Percentiles rank a stretch among this genome's conserved stretches.
These are phyloP conservation scores for Lentinus tigrinus DNA, from an alignment of 768 basidiomycete species.

Conservation along the genomic window DNA sequence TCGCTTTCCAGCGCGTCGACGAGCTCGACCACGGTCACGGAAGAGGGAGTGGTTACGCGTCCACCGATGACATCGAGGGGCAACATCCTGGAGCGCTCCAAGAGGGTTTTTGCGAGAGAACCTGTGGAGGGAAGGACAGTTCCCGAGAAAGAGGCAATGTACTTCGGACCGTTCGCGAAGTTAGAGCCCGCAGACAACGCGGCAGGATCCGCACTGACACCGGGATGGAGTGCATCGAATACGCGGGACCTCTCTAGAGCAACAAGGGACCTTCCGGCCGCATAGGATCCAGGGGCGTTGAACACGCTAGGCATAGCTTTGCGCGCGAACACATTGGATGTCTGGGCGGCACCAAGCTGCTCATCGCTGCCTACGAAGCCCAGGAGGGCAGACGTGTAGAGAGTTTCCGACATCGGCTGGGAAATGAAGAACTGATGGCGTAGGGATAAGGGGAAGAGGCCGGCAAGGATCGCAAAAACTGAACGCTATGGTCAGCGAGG, in stretches of 20 bases:
- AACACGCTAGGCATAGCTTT: neutral
- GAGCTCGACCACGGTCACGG: conserved; percentile 9
- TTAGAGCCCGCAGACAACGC: neutral
- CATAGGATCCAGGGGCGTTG: conserved; percentile 11
- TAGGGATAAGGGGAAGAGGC: neutral
- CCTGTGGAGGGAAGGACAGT: neutral
- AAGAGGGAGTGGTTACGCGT: conserved; percentile 6
- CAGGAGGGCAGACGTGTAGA: neutral
- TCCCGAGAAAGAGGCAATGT: conserved; percentile 6
- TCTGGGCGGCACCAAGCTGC: neutral
- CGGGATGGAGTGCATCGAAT: conserved; percentile 10
- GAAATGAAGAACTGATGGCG: too few species aligned
- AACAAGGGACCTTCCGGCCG: neutral
- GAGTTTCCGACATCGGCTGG: too few species aligned
- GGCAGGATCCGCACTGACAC: conserved; percentile 2
- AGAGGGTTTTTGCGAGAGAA: neutral
- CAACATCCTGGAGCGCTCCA: neutral
- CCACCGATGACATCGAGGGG: neutral
- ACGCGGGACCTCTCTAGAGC: neutral
- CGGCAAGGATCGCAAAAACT: neutral
- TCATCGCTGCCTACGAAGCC: conserved; percentile 9
- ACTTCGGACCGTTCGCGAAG: conserved; percentile 1
- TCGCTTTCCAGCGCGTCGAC: conserved; percentile 1
- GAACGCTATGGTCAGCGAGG: neutral
- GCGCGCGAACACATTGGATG: conserved; percentile 1